These are phyloP conservation scores for Aquilaria agallochum DNA, from an alignment of 441 rosid species.

Conservation along the genomic window DNA sequence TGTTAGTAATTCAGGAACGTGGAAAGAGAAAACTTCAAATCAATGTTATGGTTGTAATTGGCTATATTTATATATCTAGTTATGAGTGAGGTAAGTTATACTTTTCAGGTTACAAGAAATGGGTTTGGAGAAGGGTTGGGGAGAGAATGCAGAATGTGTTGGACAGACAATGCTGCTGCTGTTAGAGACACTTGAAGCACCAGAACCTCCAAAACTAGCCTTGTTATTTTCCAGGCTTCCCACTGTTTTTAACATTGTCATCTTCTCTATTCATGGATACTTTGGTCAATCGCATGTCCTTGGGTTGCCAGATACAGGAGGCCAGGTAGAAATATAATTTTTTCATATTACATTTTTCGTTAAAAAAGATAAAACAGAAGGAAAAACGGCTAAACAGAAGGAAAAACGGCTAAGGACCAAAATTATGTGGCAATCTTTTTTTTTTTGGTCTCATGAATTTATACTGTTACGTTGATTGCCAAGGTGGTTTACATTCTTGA, in stretches of 20 bases:
- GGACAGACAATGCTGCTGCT: constrained; percentile 65
- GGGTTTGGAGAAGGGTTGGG: constrained; percentile 96
- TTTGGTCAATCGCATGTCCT: constrained; percentile 91
- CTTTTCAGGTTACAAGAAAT: constrained; percentile 56
- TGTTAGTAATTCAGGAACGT: too few relatives aligned
- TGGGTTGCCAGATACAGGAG: constrained; percentile 95
- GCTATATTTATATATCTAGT: too few relatives aligned
- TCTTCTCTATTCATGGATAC: constrained; percentile 90
- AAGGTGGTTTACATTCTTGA: constrained; percentile 96
- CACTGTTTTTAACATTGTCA: constrained; percentile 71
- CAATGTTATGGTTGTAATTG: too few relatives aligned
- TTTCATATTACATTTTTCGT: too few relatives aligned
- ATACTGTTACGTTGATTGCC: too few relatives aligned
- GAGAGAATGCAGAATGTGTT: constrained; percentile 63
- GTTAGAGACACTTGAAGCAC: constrained; percentile 71
- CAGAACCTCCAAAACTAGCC: constrained; percentile 57
- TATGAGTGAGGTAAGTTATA: too few relatives aligned
- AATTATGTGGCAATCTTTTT: too few relatives aligned
- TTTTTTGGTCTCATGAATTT: too few relatives aligned
- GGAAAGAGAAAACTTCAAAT: too few relatives aligned
- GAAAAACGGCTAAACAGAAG: too few relatives aligned
- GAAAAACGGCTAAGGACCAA: too few relatives aligned
- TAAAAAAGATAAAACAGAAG: too few relatives aligned
- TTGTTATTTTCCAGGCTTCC: constrained; percentile 69
- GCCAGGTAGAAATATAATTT: constrained; percentile 46